Percentiles rank a stretch among this genome's conserved stretches.
Evolutionary conservation across 768 basidiomycete species (phyloP).

Genomic region (Mycena filopes): DNA sequence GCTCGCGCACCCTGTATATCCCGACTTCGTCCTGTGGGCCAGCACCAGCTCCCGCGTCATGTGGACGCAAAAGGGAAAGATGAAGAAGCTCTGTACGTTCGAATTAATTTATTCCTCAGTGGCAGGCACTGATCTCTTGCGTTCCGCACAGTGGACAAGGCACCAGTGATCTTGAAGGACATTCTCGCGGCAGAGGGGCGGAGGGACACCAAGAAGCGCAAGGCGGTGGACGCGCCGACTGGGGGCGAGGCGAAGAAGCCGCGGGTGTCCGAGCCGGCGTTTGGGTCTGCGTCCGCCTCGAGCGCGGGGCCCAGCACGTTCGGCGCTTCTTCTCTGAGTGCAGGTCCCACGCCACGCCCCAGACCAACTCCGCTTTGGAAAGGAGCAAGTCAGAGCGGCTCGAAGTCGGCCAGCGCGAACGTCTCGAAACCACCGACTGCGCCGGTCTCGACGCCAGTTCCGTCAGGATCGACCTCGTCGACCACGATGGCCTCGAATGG

Average conservation of each 20-base stretch:
- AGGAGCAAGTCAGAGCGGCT: too few species aligned
- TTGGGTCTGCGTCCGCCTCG: not conserved
- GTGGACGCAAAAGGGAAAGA: not conserved
- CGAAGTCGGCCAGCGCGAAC: too few species aligned
- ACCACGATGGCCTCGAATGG: too few species aligned
- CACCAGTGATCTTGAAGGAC: not conserved
- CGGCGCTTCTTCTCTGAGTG: not conserved
- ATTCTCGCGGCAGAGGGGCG: conserved; percentile 10
- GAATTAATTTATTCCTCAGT: too few species aligned
- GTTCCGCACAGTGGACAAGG: conserved; percentile 12
- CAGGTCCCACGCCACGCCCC: too few species aligned
- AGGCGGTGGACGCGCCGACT: not conserved
- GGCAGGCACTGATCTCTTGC: not conserved
- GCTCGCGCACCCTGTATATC: conserved; percentile 7
- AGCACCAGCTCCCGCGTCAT: not conserved
- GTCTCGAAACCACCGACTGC: too few species aligned
- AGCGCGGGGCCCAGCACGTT: too few species aligned
- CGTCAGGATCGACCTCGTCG: too few species aligned
- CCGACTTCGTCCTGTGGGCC: conserved; percentile 15
- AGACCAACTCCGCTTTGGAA: too few species aligned
- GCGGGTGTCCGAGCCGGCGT: not conserved
- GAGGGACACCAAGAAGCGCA: conserved; percentile 16
- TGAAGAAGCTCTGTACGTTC: conserved; percentile 7
- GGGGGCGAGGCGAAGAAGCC: conserved; percentile 17
- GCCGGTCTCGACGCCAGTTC: too few species aligned